Percentiles rank a stretch among this genome's conserved stretches.
Evolutionary conservation across 352 stramenopile species (phyloP).

Genomic region (Globisporangium nagaii): DNA sequence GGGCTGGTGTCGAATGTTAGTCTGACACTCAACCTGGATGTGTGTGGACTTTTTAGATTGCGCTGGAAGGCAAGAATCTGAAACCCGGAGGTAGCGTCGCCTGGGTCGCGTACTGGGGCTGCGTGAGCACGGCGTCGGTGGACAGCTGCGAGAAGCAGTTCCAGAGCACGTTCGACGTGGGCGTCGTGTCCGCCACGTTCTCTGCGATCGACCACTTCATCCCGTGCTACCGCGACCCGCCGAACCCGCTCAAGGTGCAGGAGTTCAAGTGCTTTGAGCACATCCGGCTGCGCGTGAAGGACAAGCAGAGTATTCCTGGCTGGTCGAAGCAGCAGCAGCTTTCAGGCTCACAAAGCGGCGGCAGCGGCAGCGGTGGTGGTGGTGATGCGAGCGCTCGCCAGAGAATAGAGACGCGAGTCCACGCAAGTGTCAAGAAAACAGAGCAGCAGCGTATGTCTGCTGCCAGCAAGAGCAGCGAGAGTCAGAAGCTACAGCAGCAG

Average conservation of each 20-base stretch:
- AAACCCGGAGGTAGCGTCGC: slow-evolving; percentile 62
- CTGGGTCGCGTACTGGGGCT: slow-evolving; percentile 82
- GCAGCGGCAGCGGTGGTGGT: background rate
- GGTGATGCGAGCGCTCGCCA: background rate
- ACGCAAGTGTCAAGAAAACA: background rate
- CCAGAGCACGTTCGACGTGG: slow-evolving; percentile 45
- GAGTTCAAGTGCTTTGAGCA: slow-evolving; percentile 67
- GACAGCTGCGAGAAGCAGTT: slow-evolving; percentile 73
- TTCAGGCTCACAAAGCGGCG: too few relatives aligned
- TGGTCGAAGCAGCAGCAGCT: slow-evolving; percentile 39
- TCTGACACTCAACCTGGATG: background rate
- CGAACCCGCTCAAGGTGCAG: slow-evolving; percentile 66
- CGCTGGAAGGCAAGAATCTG: slow-evolving; percentile 65
- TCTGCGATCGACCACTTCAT: slow-evolving; percentile 75
- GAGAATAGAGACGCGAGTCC: background rate
- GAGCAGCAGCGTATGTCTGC: background rate
- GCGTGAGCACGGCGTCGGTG: slow-evolving; percentile 50
- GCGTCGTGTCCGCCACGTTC: slow-evolving; percentile 68
- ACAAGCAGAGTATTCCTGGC: slow-evolving; percentile 71
- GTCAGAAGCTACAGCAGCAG: too few relatives aligned
- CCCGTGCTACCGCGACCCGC: slow-evolving; percentile 78
- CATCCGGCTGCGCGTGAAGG: slow-evolving; percentile 71
- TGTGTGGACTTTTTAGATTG: background rate
- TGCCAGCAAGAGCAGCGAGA: background rate
- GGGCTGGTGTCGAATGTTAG: background rate